Evolutionary conservation across 2,329 filamentous ascomycete species (phyloP).

Genomic region (Exserohilum turcica): DNA sequence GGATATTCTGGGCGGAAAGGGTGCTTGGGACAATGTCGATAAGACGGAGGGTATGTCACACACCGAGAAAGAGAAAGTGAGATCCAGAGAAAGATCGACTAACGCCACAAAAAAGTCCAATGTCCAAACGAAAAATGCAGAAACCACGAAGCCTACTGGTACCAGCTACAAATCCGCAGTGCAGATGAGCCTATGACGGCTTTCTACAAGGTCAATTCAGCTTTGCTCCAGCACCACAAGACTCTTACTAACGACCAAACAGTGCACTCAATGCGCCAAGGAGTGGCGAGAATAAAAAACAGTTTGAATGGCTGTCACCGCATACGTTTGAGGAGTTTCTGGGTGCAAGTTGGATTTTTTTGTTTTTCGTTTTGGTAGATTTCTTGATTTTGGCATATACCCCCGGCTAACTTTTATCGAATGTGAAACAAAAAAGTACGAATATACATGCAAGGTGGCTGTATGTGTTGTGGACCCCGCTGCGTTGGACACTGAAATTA

Average conservation of each 20-base stretch:
- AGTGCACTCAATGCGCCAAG: constrained; percentile 52
- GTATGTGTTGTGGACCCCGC: too few species aligned
- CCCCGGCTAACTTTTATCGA: too few species aligned
- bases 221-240: not conserved
- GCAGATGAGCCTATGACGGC: constrained; percentile 98
- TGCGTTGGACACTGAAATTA: not conserved
- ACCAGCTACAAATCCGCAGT: constrained; percentile 95
- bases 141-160: constrained; percentile 86
- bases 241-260: constrained; percentile 8
- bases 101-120: constrained; percentile 62
- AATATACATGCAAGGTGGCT: not conserved
- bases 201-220: constrained; percentile 77
- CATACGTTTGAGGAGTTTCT: constrained; percentile 14
- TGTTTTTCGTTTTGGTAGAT: too few species aligned
- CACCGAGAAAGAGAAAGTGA: too few species aligned
- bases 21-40: constrained; percentile 89
- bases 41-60: constrained; percentile 67
- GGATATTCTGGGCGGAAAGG: constrained; percentile 85
- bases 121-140: constrained; percentile 82
- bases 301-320: not conserved
- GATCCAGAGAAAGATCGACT: not conserved
- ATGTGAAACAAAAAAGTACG: not conserved
- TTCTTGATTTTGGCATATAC: too few species aligned
- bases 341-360: too few species aligned
- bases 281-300: constrained; percentile 52